These are phyloP conservation scores for Westerdykella ornata DNA, from an alignment of 2,329 filamentous ascomycete genomes.

Conservation along the genomic window DNA sequence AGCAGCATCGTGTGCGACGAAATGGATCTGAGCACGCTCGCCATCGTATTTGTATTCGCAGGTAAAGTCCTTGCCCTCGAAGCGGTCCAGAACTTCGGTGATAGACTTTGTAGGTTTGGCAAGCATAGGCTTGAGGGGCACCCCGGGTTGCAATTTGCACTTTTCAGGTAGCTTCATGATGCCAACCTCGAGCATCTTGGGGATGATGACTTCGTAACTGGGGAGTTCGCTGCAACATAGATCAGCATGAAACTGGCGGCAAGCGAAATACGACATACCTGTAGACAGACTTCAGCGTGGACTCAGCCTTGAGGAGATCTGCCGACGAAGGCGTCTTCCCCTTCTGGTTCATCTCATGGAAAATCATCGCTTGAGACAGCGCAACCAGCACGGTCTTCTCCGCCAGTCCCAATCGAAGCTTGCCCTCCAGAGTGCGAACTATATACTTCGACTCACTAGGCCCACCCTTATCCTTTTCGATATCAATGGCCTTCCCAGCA, in stretches of 20 bases:
- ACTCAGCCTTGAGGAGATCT: constrained; percentile 76
- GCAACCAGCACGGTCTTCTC: constrained; percentile 89
- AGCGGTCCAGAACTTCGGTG: constrained; percentile 92
- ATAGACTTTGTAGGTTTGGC: constrained; percentile 98
- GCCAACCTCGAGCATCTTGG: constrained; percentile 78
- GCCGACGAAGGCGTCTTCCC: constrained; percentile 65
- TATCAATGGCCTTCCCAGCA: constrained; percentile 63
- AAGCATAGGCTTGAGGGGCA: constrained; percentile 96
- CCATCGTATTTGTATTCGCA: constrained; percentile 99
- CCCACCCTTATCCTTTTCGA: constrained; percentile 85
- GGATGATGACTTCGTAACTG: constrained; percentile 91
- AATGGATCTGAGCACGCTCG: constrained; percentile 97
- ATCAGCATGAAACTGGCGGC: constrained; percentile 28
- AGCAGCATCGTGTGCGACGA: constrained; percentile 73
- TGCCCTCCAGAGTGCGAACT: constrained; percentile 88
- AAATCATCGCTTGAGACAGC: constrained; percentile 79
- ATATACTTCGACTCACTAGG: constrained; percentile 93
- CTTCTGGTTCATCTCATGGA: constrained; percentile 68
- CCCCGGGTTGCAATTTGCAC: constrained; percentile 87
- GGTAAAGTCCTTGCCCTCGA: constrained; percentile 90
- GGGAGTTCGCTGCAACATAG: constrained; percentile 67
- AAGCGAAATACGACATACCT: constrained; percentile 48
- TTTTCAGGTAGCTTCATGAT: constrained; percentile 74
- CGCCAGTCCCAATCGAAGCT: constrained; percentile 82
- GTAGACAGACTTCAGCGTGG: constrained; percentile 83